Base-by-base conservation (phyloP, 164 flowering plant species). In the Cinnamomum chago region DNA sequence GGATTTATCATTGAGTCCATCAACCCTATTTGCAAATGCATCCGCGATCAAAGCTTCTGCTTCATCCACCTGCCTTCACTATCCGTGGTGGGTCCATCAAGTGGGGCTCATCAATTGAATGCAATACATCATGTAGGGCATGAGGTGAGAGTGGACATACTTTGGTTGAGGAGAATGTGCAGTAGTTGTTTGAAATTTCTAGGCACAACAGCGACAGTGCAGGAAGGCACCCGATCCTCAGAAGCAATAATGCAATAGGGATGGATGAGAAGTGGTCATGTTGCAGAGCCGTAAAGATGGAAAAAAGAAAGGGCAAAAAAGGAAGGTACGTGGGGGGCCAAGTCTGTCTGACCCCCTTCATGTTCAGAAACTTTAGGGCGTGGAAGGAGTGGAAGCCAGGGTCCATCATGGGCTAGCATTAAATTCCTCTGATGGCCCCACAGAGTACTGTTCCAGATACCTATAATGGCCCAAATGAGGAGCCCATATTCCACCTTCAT, bases 201-300 rank as follows among this genome's bases (percentile, higher is more conserved):
- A 6, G 22, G 70, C 50, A 67, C n/a, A 67, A 67, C 70, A 64
- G 67, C 67, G 70, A 67, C 70, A 30, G 50, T 17, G 70, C 70
- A 67, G 17, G 11, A 5, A 5, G 50, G 70, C 70, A 28, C 30
- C 70, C 47, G 70, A 67, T 67, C 70, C 50, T 22, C 5, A 67
- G 30, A 67, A n/a, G 24, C 70, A 67, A 67, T 67, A 67, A 67
- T 67, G 70, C 50, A 28, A 67, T 24, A 30, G 11, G 67, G 13
- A 22, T 18, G 25, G 67, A 20, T 20, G 28, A 17, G 13, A 64
- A 22, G 30, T 11, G 67, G 14, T 64, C 14, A 24, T 24, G 24
- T 12, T 2, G 67, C 47, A 40, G 67, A 65, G 70, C 69, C 40
- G 69, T 67, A 67, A 67, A 30, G 17, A 28, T 64, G 3, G 14